Evolutionary conservation across 306 rosid species (phyloP).

Genomic region (Prunus campanulata): DNA sequence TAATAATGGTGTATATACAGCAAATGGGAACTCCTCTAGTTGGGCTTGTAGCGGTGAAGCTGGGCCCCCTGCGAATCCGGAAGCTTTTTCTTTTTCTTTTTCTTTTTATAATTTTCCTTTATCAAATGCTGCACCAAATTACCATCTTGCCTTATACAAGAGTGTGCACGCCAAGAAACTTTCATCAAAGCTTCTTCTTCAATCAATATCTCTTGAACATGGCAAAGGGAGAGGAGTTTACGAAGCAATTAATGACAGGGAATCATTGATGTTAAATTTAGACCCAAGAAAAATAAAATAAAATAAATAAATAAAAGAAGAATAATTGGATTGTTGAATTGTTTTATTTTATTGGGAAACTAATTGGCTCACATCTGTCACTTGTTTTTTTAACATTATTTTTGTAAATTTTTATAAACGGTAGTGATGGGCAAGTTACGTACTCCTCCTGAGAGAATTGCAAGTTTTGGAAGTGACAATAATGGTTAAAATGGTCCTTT

Average conservation of each 20-base stretch:
- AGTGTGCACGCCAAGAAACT: neutral
- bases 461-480: neutral
- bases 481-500: neutral
- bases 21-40: neutral
- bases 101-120: neutral
- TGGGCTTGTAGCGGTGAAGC: neutral
- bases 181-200: neutral
- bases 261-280: neutral
- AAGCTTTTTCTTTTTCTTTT: neutral
- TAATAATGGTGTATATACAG: neutral
- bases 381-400: neutral
- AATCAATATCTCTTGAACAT: neutral
- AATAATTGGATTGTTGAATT: neutral
- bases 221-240: constrained; percentile 3
- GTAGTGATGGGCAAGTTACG: neutral
- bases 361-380: neutral
- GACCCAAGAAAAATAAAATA: neutral
- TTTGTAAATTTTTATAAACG: neutral
- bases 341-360: neutral
- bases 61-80: neutral
- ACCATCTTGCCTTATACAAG: neutral
- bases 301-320: neutral
- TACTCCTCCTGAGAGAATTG: neutral
- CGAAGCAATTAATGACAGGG: constrained; percentile 1
- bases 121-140: neutral